phyloP scores from a whole-genome alignment of 345 rosid genomes.

The Populus deltoides region DNA sequence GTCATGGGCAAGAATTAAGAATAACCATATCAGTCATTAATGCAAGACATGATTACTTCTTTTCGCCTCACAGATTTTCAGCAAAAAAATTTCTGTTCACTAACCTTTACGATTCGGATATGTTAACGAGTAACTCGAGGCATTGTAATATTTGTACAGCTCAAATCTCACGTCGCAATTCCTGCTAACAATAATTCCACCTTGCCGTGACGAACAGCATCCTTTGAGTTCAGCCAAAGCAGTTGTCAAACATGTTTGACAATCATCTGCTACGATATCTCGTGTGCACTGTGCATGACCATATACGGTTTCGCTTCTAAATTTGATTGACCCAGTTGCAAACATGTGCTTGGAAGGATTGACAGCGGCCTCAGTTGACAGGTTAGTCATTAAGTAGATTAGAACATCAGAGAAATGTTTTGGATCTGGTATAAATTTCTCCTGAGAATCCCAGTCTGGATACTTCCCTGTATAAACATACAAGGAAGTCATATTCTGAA shows the following conservation, averaged over 20 bases:
- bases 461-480: slow-evolving; percentile 32
- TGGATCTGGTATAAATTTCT: slow-evolving; percentile 19
- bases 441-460: slow-evolving; percentile 8
- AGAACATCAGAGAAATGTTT: slow-evolving; percentile 1
- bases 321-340: slow-evolving; percentile 20
- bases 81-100: not conserved
- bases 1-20: too few relatives aligned
- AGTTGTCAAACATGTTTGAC: slow-evolving; percentile 17
- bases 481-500: not conserved
- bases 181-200: slow-evolving; percentile 34
- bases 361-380: slow-evolving; percentile 20
- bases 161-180: slow-evolving; percentile 40
- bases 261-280: slow-evolving; percentile 20
- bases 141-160: slow-evolving; percentile 27
- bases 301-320: slow-evolving; percentile 12
- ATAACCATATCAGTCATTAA: too few relatives aligned
- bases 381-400: slow-evolving; percentile 16
- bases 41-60: too few relatives aligned
- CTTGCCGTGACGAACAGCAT: slow-evolving; percentile 18
- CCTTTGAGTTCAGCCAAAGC: slow-evolving; percentile 25
- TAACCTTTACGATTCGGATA: slow-evolving; percentile 22
- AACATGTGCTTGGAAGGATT: slow-evolving; percentile 25
- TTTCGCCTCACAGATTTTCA: not conserved
- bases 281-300: slow-evolving; percentile 42
- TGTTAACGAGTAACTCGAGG: slow-evolving; percentile 16